Conservation (phyloP, 1,284 basidiomycete species). For the Cryptococcus hybrid region DNA sequence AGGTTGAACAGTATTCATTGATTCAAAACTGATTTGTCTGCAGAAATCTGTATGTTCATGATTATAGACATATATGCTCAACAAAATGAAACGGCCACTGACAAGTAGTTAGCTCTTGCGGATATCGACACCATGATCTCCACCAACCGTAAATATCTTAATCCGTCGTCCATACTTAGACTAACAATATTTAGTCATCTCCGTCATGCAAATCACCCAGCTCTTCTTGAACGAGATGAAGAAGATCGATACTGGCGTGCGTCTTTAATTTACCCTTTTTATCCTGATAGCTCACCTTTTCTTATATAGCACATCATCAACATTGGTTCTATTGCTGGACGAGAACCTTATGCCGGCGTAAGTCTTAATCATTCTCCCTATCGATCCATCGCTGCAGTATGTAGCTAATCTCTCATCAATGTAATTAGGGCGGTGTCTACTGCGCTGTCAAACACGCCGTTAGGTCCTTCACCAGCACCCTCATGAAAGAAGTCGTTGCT, state of each 20-base stretch:
- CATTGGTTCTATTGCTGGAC: conserved; percentile 87
- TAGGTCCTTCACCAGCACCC: conserved; percentile 77
- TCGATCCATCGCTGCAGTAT: no score
- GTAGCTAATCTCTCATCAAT: no score
- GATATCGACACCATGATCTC: conserved; percentile 69
- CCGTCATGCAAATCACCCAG: conserved; percentile 43
- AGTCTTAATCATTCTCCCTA: no score
- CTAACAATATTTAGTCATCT: conserved; percentile 22
- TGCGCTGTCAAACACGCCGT: conserved; percentile 62
- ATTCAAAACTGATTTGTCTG: not conserved
- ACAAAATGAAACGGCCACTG: conserved; percentile 4
- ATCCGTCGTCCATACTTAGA: not conserved
- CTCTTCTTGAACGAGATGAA: conserved; percentile 71
- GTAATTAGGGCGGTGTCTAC: conserved; percentile 53
- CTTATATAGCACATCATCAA: conserved; percentile 75
- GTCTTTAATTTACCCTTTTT: conserved; percentile 3
- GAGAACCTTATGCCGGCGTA: conserved; percentile 80
- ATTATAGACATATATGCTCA: not conserved
- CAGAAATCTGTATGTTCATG: not conserved
- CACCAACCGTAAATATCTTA: conserved; percentile 60
- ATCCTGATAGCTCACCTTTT: not conserved
- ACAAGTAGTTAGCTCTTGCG: conserved; percentile 25
- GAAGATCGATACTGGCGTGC: conserved; percentile 66
- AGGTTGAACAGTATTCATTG: not conserved
- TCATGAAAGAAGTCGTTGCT: conserved; percentile 81